Conservation (phyloP, 352 stramenopile species). For the Phytophthora litchii region DNA sequence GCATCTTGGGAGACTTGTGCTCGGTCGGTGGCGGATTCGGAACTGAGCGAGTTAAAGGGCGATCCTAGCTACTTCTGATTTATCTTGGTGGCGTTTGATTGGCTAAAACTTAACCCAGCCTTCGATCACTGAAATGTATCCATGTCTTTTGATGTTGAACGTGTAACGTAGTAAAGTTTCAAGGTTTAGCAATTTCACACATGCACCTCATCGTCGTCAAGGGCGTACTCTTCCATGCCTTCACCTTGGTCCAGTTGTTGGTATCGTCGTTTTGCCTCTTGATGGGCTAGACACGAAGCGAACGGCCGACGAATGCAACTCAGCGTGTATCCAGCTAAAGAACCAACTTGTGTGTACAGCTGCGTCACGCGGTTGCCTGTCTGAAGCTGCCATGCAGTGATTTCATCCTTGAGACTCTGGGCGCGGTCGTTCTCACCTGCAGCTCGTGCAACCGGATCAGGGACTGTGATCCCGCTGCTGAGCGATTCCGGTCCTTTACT, state of each 20-base stretch:
- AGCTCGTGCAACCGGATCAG: constrained; percentile 34
- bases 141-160: no score
- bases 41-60: not conserved
- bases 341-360: constrained; percentile 40
- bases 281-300: constrained; percentile 38
- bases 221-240: constrained; percentile 44
- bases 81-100: not conserved
- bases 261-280: constrained; percentile 38
- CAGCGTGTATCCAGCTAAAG: constrained; percentile 28
- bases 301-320: constrained; percentile 43
- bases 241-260: constrained; percentile 43
- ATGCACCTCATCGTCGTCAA: constrained; percentile 38
- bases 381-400: constrained; percentile 48
- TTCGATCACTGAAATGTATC: constrained; percentile 1
- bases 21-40: constrained; percentile 1
- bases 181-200: constrained; percentile 19
- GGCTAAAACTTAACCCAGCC: not conserved
- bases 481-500: constrained; percentile 6
- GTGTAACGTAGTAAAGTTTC: no score
- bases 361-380: constrained; percentile 33
- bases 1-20: constrained; percentile 21
- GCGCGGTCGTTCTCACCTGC: constrained; percentile 33
- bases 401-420: constrained; percentile 53
- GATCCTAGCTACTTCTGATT: constrained; percentile 10
- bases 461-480: constrained; percentile 23